Base-by-base conservation (phyloP, 2,329 filamentous ascomycete species). In the Epicoccum sorghinum region DNA sequence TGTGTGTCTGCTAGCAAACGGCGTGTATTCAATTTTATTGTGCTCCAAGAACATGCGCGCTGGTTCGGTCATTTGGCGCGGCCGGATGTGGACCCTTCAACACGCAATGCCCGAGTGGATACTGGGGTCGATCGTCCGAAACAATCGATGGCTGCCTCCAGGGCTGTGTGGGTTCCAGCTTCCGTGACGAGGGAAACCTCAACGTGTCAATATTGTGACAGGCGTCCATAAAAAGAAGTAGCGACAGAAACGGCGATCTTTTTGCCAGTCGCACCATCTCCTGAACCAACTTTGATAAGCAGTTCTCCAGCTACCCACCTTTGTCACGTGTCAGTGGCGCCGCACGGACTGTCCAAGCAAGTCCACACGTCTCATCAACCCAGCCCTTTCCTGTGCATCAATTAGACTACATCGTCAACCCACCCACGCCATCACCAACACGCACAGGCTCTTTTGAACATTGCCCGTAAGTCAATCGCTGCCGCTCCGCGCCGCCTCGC, bases 301-400 rank as follows among this genome's bases (percentile, higher is more conserved):
- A 33, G 55, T 58, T 61, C 43, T 29, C 27, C 27, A 29, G 9
- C 27, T 47, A 49, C 47, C 57, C 47, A 63, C 51, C 18, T 51
- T 47, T 57, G 61, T 73, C 70, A 74, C 71, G 71, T 73, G 71
- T 49, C 45, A 41, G 50, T 58, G 47, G 65, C 62, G 61, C 59
- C 61, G 63, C 60, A 61, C 65, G 55, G 59, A 53, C 59, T 45
- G 47, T 32, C 37, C 57, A 42, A 49, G 46, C 57, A 64, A 60
- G 61, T 61, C 63, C 57, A 65, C 62, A 56, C 69, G 66, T 73
- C 69, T 72, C 67, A 68, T 71, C 70, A 63, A 67, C 65, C 69
- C 67, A 70, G 69, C 70, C 66, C 70, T 62, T 66, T 69, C 67
- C 67, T 67, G 69, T 69, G 70, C 71, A 73, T 72, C 71, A 70